Evolutionary conservation across 495 filamentous ascomycete species (phyloP).

Genomic region (Penicillium coprophilum): DNA sequence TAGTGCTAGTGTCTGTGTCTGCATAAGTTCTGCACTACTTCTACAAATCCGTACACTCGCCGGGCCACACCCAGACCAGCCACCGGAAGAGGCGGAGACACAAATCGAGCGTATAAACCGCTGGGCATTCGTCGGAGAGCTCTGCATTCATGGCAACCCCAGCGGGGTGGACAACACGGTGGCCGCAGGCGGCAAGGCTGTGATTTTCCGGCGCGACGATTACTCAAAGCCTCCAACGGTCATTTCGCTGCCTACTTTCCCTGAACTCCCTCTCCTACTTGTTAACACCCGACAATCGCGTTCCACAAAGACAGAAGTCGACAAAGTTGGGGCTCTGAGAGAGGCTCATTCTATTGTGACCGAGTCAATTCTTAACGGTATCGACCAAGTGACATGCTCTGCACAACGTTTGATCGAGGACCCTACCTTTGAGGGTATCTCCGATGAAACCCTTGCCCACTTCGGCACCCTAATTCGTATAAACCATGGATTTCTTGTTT

Average conservation of each 20-base stretch:
- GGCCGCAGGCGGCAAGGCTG: conserved; percentile 84
- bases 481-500: conserved; percentile 87
- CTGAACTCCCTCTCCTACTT: conserved; percentile 82
- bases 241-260: conserved; percentile 77
- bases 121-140: conserved; percentile 95
- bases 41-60: conserved; percentile 83
- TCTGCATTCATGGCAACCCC: conserved; percentile 95
- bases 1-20: conserved; percentile 89
- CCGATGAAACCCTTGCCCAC: conserved; percentile 58
- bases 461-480: conserved; percentile 86
- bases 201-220: conserved; percentile 80
- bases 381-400: conserved; percentile 75
- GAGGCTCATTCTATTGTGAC: conserved; percentile 68
- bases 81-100: conserved; percentile 70
- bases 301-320: conserved; percentile 79
- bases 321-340: conserved; percentile 75
- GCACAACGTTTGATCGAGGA: conserved; percentile 68
- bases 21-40: conserved; percentile 80
- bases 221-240: conserved; percentile 75
- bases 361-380: conserved; percentile 73
- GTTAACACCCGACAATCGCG: conserved; percentile 83
- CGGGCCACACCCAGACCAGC: conserved; percentile 88
- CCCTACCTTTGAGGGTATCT: conserved; percentile 59
- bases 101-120: conserved; percentile 93
- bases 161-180: conserved; percentile 99